These are phyloP conservation scores for Penicillium sp. DNA, from an alignment of 2,329 filamentous ascomycete genomes.

Conservation along the genomic window DNA sequence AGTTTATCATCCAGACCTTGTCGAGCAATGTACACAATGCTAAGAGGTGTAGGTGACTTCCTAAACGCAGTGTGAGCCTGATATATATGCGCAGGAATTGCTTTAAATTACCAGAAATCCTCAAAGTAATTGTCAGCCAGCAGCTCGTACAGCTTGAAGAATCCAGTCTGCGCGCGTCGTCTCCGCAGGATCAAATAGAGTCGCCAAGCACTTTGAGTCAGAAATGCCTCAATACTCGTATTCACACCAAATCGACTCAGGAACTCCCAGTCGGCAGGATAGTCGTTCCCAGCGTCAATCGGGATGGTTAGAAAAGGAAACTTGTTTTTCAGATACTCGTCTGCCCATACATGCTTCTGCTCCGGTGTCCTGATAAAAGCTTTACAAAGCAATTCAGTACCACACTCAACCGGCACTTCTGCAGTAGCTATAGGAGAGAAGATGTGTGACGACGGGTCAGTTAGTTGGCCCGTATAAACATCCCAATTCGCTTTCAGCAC, in stretches of 20 bases:
- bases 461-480: background rate
- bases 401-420: constrained; percentile 1
- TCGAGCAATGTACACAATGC: background rate
- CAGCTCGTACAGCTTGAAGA: background rate
- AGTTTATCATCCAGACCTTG: background rate
- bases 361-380: background rate
- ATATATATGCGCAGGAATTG: background rate
- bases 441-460: background rate
- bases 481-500: background rate
- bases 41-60: background rate
- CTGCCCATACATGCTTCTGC: background rate
- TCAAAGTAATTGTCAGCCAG: background rate
- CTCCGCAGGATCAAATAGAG: background rate
- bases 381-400: background rate
- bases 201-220: background rate
- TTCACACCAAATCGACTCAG: background rate
- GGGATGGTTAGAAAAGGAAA: background rate
- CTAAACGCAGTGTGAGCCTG: background rate
- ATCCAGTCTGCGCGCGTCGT: background rate
- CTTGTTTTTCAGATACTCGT: background rate
- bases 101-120: background rate
- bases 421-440: background rate
- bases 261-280: background rate
- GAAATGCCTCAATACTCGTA: background rate
- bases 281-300: background rate